phyloP scores from a whole-genome alignment of 2,329 filamentous ascomycete genomes.

The Fusarium metavorans region DNA sequence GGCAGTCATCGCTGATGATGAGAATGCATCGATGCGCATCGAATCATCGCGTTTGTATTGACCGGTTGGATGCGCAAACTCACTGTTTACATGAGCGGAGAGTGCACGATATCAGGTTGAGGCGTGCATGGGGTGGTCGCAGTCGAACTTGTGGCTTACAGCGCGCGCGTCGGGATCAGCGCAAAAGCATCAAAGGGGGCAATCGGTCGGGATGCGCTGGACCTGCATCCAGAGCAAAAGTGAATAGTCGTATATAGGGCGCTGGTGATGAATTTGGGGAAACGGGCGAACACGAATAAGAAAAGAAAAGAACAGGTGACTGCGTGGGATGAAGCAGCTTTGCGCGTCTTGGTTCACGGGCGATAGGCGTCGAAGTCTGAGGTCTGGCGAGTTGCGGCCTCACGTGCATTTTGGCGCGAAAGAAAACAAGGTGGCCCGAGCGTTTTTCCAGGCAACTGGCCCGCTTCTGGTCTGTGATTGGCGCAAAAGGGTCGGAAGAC shows the following conservation, averaged over 20 bases:
- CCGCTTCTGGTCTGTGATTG: conserved; percentile 35
- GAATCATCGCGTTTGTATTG: background rate
- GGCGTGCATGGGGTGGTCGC: conserved; percentile 45
- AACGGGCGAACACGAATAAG: conserved; percentile 19
- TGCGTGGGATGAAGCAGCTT: conserved; percentile 31
- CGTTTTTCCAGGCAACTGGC: conserved; percentile 38
- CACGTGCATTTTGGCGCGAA: conserved; percentile 41
- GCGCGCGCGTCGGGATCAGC: conserved; percentile 37
- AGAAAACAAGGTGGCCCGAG: conserved; percentile 40
- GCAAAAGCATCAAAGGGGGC: conserved; percentile 24
- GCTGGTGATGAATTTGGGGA: conserved; percentile 14
- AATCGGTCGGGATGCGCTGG: conserved; percentile 7
- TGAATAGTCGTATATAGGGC: conserved; percentile 3
- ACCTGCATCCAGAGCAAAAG: conserved; percentile 13
- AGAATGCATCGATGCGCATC: background rate
- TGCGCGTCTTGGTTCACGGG: conserved; percentile 41
- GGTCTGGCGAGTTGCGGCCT: conserved; percentile 36
- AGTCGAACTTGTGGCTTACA: conserved; percentile 40
- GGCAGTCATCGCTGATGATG: background rate
- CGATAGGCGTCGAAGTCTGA: conserved; percentile 27
- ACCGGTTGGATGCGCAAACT: conserved; percentile 21
- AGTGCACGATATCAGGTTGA: conserved; percentile 41
- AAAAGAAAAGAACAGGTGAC: conserved; percentile 16
- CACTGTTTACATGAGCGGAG: conserved; percentile 37
- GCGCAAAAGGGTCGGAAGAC: background rate